These are phyloP conservation scores for Saksenaea oblongispora DNA, from an alignment of 371 early-diverging fungal genomes.

Conservation along the genomic window DNA sequence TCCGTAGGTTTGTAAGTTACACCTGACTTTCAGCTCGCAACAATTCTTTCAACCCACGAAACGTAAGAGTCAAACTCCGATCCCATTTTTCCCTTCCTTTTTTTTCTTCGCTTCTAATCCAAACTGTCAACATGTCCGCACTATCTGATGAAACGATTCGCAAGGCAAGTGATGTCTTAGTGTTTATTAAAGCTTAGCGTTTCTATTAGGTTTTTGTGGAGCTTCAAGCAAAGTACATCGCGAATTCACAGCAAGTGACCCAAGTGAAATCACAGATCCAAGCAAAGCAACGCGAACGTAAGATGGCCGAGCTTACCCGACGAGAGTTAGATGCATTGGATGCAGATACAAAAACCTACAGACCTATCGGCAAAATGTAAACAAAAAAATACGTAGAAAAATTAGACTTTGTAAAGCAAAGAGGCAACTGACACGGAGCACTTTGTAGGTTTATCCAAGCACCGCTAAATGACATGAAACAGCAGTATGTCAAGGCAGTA, in stretches of 20 bases:
- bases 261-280: conserved; percentile 72
- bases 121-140: conserved; percentile 33
- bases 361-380: conserved; percentile 81
- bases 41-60: too few relatives aligned
- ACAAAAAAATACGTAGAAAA: neutral
- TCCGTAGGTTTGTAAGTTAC: too few relatives aligned
- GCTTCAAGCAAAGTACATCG: conserved; percentile 61
- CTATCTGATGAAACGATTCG: conserved; percentile 51
- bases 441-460: conserved; percentile 64
- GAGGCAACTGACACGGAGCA: neutral
- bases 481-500: conserved; percentile 53
- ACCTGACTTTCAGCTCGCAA: too few relatives aligned
- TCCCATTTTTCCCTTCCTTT: neutral
- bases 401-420: neutral
- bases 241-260: conserved; percentile 65
- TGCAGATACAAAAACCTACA: conserved; percentile 62
- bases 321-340: conserved; percentile 69
- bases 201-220: conserved; percentile 60
- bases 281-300: conserved; percentile 69
- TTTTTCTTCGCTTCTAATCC: neutral
- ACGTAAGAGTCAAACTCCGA: neutral
- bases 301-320: conserved; percentile 71
- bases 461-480: conserved; percentile 55
- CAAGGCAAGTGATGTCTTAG: conserved; percentile 21
- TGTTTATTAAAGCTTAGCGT: neutral